Evolutionary conservation across 176 grass and related monocot species (phyloP), one percentile per base, ranked within the genome.

Genomic region (Carex myosuroides): DNA sequence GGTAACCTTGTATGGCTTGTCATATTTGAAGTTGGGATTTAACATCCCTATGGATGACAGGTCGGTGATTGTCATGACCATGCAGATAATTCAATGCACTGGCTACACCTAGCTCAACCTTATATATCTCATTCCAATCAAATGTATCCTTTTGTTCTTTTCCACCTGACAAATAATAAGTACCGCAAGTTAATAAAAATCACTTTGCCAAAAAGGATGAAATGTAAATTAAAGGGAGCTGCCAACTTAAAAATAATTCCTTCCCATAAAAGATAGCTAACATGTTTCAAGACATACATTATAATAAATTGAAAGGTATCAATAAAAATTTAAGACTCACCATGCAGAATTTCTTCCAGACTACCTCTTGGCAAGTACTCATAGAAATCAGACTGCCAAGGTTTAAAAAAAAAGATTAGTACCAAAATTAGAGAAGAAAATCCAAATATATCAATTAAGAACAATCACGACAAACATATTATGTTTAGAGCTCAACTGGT

Each of bases 1-100:
- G n/a, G n/a, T n/a, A n/a, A n/a, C n/a, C n/a, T n/a, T n/a, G 89
- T 56, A 64, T 46, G 21, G 17, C 67, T 6, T 20, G 33, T 35
- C 33, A 99, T 95, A 81, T 99, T 99, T 55, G 96, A 99, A 29
- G 96, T 35, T 35, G 33, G 33, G 33, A 99, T 53, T 99, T 99
- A 26, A 99, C 89, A 85, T 99, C 96, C 81, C 96, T 85, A 30
- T 99, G 96, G 77, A 99, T 92, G 69, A 99, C 96, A 33, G 88
- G 85, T 14, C n/a, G 66, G 60, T 60, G 62, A 77, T 91, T 93
- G 60, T 26, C 85, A 42, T 68, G 73, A 39, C 89, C 88, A 57
- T 99, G 93, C 24, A 99, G 91, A 82, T 93, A 95, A 79, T 92
- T 75, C 71, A 99, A 83, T 55, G 93, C 93, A 65, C 76, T 72